A percentile compares a stretch with the other conserved stretches of the same genome.
Evolutionary conservation across 768 basidiomycete genomes (phyloP).

Genomic region (Tulasnella calospora): DNA sequence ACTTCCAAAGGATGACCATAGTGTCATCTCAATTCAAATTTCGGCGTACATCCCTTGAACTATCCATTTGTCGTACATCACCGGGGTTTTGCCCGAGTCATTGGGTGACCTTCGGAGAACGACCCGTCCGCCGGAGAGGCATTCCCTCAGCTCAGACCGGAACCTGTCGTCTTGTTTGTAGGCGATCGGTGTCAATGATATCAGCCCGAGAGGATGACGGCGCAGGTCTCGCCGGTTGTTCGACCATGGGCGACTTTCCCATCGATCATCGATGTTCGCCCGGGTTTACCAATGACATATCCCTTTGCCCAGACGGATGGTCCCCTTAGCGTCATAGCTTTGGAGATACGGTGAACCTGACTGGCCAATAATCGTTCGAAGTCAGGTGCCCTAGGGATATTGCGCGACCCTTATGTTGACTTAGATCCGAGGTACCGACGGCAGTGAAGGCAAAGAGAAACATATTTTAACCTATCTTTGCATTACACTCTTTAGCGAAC

Average conservation of each 20-base stretch:
- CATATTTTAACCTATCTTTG: background rate
- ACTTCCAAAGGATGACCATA: background rate
- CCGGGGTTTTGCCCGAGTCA: slow-evolving; percentile 4
- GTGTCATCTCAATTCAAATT: background rate
- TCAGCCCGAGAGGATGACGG: slow-evolving; percentile 3
- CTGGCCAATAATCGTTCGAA: background rate
- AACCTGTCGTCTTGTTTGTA: background rate
- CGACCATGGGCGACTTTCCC: background rate
- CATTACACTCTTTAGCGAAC: slow-evolving; percentile 1
- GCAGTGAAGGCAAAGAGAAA: background rate
- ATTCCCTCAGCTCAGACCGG: slow-evolving; percentile 7
- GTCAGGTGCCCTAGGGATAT: background rate
- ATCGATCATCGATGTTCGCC: slow-evolving; percentile 1
- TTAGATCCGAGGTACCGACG: slow-evolving; percentile 1
- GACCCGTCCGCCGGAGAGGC: slow-evolving; percentile 6
- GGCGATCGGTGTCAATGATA: background rate
- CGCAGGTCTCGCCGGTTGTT: background rate
- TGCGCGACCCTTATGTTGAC: background rate
- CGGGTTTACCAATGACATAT: background rate
- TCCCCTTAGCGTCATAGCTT: background rate
- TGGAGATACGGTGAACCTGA: background rate
- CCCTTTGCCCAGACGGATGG: background rate
- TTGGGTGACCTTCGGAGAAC: background rate
- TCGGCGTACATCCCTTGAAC: background rate
- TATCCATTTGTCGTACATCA: slow-evolving; percentile 1